Percentiles rank a stretch among this genome's conserved stretches.
Conservation (phyloP, 2,329 filamentous ascomycete species). For the Mollisiaceae sp. region DNA sequence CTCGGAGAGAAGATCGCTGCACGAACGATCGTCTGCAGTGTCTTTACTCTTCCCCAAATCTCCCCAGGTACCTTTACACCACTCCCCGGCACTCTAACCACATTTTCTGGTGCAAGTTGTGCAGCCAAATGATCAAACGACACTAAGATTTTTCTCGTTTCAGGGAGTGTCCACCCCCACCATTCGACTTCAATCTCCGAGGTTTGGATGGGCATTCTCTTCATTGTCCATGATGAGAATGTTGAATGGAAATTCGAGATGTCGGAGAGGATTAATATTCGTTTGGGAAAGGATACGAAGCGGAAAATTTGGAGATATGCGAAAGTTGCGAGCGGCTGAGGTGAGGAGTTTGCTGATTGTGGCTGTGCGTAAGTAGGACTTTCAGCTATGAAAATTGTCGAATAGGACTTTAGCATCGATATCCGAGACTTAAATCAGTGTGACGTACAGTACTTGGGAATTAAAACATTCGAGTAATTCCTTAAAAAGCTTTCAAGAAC, state of each 20-base stretch:
- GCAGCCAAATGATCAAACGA: conserved; percentile 9
- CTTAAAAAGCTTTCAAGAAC: too few relatives aligned
- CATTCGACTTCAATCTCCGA: not conserved
- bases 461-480: not conserved
- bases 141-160: not conserved
- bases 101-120: conserved; percentile 7
- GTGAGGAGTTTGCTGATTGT: not conserved
- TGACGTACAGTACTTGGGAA: not conserved
- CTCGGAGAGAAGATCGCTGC: not conserved
- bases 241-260: not conserved
- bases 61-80: not conserved
- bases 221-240: not conserved
- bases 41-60: conserved; percentile 2
- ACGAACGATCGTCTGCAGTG: conserved; percentile 8
- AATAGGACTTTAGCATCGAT: not conserved
- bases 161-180: conserved; percentile 10
- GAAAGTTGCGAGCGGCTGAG: not conserved
- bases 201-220: not conserved
- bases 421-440: not conserved
- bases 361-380: not conserved
- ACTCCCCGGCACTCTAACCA: not conserved
- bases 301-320: not conserved
- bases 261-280: too few relatives aligned
- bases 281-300: not conserved
- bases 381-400: not conserved